Conservation (phyloP, 345 rosid species). For the Melastoma malabathricum region DNA sequence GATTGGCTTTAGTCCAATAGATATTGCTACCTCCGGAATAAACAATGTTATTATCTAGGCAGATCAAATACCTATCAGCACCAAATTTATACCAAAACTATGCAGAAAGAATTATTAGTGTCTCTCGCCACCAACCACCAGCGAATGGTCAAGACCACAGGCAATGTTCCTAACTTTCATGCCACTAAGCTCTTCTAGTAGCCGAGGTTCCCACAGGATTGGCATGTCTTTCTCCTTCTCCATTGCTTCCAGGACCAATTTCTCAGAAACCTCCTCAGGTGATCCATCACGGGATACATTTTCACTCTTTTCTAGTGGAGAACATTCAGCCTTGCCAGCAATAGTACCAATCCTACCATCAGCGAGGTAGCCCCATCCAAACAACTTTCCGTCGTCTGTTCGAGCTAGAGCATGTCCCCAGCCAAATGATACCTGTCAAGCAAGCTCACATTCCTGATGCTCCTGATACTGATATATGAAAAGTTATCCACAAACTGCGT, state of each 20-base stretch:
- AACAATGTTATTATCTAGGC: constrained; percentile 50
- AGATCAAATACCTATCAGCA: constrained; percentile 6
- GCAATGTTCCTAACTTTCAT: constrained; percentile 50
- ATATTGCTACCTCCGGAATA: constrained; percentile 69
- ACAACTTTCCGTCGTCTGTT: constrained; percentile 57
- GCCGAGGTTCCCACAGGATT: constrained; percentile 64
- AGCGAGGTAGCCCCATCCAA: constrained; percentile 90
- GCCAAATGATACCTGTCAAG: constrained; percentile 69
- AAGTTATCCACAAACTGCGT: no score
- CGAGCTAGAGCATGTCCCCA: constrained; percentile 88
- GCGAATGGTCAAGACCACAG: constrained; percentile 83
- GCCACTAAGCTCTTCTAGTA: constrained; percentile 42
- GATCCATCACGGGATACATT: constrained; percentile 10
- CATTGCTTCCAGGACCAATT: constrained; percentile 55
- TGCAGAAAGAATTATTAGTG: neutral
- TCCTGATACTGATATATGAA: no score
- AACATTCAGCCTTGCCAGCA: constrained; percentile 28
- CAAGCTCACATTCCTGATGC: neutral
- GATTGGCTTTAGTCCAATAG: constrained; percentile 58
- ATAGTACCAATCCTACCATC: constrained; percentile 75
- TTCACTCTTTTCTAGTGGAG: constrained; percentile 38
- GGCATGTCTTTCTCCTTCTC: constrained; percentile 74
- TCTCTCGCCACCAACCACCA: constrained; percentile 58
- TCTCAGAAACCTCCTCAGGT: constrained; percentile 39
- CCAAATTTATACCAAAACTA: neutral